phyloP scores from a whole-genome alignment of 495 filamentous ascomycete species.

The Jackrogersella minutella region DNA sequence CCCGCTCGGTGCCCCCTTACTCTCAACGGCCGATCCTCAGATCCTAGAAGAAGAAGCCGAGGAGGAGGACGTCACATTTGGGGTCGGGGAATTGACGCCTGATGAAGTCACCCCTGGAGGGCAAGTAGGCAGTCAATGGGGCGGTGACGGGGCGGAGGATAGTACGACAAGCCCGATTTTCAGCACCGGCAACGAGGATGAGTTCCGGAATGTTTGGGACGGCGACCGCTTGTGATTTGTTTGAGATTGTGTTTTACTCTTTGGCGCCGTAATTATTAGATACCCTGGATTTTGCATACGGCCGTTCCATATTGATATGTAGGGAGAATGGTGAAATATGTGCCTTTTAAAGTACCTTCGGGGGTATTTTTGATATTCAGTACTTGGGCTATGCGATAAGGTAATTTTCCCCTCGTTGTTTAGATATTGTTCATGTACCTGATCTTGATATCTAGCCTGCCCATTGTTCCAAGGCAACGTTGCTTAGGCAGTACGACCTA shows the following conservation, averaged over 20 bases:
- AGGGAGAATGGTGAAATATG: conserved; percentile 6
- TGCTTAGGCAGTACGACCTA: no score
- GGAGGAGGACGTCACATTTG: conserved; percentile 38
- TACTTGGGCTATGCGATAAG: neutral
- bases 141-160: conserved; percentile 22
- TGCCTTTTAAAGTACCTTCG: neutral
- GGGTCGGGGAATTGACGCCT: conserved; percentile 28
- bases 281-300: conserved; percentile 42
- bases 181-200: conserved; percentile 43
- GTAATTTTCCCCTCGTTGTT: no score
- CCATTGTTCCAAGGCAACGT: no score
- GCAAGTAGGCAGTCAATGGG: conserved; percentile 28
- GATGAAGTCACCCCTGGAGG: conserved; percentile 20
- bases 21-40: conserved; percentile 43
- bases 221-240: conserved; percentile 41
- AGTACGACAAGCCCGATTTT: conserved; percentile 35
- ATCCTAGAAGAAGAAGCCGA: conserved; percentile 44
- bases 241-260: conserved; percentile 18
- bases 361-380: neutral
- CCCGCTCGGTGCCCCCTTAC: conserved; percentile 40
- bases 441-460: no score
- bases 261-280: conserved; percentile 44
- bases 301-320: conserved; percentile 13
- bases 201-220: conserved; percentile 50
- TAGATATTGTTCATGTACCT: no score